Evolutionary conservation across 2,329 filamentous ascomycete genomes (phyloP).

Genomic region (Colletotrichum tanaceti): DNA sequence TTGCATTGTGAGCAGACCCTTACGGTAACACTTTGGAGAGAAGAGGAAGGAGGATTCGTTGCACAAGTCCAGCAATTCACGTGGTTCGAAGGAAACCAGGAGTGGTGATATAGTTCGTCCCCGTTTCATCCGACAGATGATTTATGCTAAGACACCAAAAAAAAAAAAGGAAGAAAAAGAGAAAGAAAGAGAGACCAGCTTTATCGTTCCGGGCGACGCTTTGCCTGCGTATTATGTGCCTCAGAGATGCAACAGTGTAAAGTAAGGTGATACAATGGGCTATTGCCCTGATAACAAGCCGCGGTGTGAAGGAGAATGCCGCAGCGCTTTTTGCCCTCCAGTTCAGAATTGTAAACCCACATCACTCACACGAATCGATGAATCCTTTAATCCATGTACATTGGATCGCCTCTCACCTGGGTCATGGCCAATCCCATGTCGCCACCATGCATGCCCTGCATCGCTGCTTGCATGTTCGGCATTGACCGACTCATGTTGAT

Average conservation of each 20-base stretch:
- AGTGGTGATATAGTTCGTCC: conserved; percentile 9
- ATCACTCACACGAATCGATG: not conserved
- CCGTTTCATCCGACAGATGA: conserved; percentile 18
- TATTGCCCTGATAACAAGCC: conserved; percentile 27
- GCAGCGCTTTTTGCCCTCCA: conserved; percentile 18
- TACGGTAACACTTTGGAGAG: not conserved
- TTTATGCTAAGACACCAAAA: conserved; percentile 30
- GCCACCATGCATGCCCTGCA: conserved; percentile 55
- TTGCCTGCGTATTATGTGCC: conserved; percentile 27
- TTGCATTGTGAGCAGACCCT: not conserved
- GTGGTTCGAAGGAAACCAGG: not conserved
- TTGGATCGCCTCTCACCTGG: conserved; percentile 59
- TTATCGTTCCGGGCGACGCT: conserved; percentile 11
- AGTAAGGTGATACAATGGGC: conserved; percentile 37
- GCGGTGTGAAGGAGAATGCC: conserved; percentile 12
- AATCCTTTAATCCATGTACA: conserved; percentile 62
- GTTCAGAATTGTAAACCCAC: conserved; percentile 1
- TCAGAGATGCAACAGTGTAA: conserved; percentile 20
- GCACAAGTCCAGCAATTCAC: not conserved
- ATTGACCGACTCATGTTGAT: conserved; percentile 59
- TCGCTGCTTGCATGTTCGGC: conserved; percentile 58
- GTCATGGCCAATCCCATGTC: conserved; percentile 61
- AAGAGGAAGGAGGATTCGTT: not conserved
- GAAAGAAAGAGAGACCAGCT: conserved; percentile 4
- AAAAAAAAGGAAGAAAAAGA: conserved; percentile 12